phyloP scores from a whole-genome alignment of 495 filamentous ascomycete species.

The Copromyces sp. region DNA sequence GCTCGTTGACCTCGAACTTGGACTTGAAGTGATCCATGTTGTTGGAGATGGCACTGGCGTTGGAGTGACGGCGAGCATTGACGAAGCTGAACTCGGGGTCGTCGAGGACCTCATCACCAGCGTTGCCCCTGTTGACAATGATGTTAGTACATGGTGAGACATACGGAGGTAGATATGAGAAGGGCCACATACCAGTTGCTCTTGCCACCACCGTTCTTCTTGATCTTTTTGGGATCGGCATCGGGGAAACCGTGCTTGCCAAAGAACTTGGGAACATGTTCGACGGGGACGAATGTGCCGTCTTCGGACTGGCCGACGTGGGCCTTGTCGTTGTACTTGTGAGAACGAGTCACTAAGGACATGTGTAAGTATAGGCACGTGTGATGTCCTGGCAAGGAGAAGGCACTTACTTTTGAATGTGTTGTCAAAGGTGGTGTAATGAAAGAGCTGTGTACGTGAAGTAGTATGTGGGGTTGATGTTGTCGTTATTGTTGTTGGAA shows the following conservation, averaged over 20 bases:
- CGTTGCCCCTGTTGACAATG: conserved; percentile 54
- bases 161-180: not conserved
- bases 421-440: not conserved
- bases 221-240: conserved; percentile 79
- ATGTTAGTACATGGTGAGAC: conserved; percentile 4
- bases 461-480: not conserved
- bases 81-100: conserved; percentile 60
- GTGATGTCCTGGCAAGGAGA: conserved; percentile 8
- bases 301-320: conserved; percentile 52
- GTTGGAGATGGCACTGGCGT: conserved; percentile 62
- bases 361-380: conserved; percentile 1
- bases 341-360: conserved; percentile 76
- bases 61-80: conserved; percentile 86
- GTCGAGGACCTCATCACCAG: conserved; percentile 75
- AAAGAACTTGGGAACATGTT: conserved; percentile 82
- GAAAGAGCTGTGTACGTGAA: not conserved
- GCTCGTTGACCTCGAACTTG: conserved; percentile 79
- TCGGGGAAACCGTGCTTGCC: conserved; percentile 77
- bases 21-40: conserved; percentile 62
- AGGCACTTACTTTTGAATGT: conserved; percentile 19
- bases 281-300: conserved; percentile 52
- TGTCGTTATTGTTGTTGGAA: not conserved
- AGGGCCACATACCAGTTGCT: conserved; percentile 71
- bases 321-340: conserved; percentile 85
- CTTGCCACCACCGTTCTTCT: conserved; percentile 91